Evolutionary conservation across 768 basidiomycete species (phyloP), one percentile per base, ranked within the genome.

Genomic region (Rhodosporidiobolus odoratus): DNA sequence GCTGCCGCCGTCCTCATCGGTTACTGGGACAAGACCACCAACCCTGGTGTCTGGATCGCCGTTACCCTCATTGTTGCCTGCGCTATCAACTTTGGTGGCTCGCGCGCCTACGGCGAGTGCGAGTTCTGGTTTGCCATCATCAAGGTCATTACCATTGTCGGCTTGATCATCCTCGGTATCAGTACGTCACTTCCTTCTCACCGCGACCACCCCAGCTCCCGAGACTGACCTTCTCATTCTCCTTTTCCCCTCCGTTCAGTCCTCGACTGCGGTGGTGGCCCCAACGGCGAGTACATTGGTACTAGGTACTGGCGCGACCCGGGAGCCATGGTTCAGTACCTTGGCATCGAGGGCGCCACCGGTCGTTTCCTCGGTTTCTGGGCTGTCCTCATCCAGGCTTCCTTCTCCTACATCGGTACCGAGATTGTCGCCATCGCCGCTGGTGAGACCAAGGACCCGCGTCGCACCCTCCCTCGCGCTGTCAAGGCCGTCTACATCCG

Each of bases 351-450:
- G 2, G 94, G 94, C 6, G 69, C 84, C 4, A 85, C 84, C 74
- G 93, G 92, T 15, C 85, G 82, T 34, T 96, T 97, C 84, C 83
- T 87, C 27, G 88, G 85, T 32, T 87, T 83, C 81, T 87, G 84
- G 84, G 79, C 85, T 0, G 88, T 88, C 66, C 81, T 95, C 80
- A 75, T 66, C 47, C 65, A 71, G 60, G 72, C 72, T 23, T 64
- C 72, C 3, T 87, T 85, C 78, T 86, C 85, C 8, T 86, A 85
- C 68, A 85, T 85, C 66, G 86, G 59, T 45, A 68, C 71, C 32
- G 80, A 84, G 73, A 81, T 83, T 68, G 79, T 83, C 65, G 82
- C 81, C 34, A 79, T 79, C 75, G 80, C 81, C 37, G 82, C 82
- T 68, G 82, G 75, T n/a, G 82, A 84, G 69, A 80, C 79, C 76